Conservation (phyloP, 257 asterid species). For the Dorcoceras hygrometricum region DNA sequence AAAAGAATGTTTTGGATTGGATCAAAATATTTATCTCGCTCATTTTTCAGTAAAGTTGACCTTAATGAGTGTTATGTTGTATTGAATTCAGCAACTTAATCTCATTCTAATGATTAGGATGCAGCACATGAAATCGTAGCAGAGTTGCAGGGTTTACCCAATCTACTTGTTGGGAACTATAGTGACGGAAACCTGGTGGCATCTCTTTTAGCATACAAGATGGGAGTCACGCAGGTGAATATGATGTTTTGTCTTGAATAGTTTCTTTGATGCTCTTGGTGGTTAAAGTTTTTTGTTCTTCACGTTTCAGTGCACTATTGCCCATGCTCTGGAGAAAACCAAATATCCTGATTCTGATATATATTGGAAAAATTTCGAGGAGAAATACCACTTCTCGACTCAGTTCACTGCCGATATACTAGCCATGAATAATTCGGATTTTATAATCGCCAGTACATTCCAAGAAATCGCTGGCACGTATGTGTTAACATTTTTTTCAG, state of each 20-base stretch:
- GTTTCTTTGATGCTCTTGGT: slow-evolving; percentile 17
- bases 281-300: neutral
- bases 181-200: slow-evolving; percentile 99
- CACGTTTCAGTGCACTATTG: slow-evolving; percentile 80
- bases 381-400: slow-evolving; percentile 89
- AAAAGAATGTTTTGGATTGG: neutral
- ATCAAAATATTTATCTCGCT: neutral
- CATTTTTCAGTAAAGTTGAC: neutral
- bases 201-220: slow-evolving; percentile 73
- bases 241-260: slow-evolving; percentile 2
- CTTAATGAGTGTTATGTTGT: neutral
- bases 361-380: slow-evolving; percentile 86
- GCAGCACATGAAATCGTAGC: slow-evolving; percentile 78
- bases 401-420: slow-evolving; percentile 97
- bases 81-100: neutral
- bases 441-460: slow-evolving; percentile 93
- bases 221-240: slow-evolving; percentile 91
- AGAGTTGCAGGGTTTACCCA: slow-evolving; percentile 88
- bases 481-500: slow-evolving; percentile 40
- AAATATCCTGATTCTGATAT: slow-evolving; percentile 98
- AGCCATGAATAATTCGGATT: slow-evolving; percentile 94
- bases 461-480: slow-evolving; percentile 99
- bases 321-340: slow-evolving; percentile 97
- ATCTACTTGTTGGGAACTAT: slow-evolving; percentile 87
- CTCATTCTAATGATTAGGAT: slow-evolving; percentile 45